Base-by-base conservation (phyloP, 2,329 filamentous ascomycete species). In the Nectriaceae sp. region DNA sequence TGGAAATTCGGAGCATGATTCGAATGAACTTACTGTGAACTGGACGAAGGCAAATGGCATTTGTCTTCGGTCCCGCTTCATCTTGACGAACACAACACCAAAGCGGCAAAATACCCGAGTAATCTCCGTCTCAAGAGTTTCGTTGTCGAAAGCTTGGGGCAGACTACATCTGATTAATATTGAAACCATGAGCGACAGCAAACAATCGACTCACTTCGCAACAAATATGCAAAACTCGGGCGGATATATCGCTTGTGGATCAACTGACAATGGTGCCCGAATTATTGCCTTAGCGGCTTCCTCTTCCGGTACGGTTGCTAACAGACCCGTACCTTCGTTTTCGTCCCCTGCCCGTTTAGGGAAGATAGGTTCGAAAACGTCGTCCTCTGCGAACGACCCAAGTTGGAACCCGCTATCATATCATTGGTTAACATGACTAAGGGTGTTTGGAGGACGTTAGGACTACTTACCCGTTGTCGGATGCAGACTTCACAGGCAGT, bases 31-130 rank as follows among this genome's bases (percentile, higher is more conserved):
- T 61, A 84, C 83, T 2, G 79, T 84, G 58, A 74, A 87, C 57
- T 87, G 84, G 19, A 76, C 77, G 55, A 87, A 87, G 0, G 82
- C 83, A 59, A 82, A 84, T 0, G 84, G 84, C 79, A 86, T 84
- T 33, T 78, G 72, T 13, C 66, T 66, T 11, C 49, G 52, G 56
- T 86, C 83, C 16, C 83, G 78, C 31, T 81, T 79, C 49, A 87
- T 83, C 70, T 87, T 86, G 53, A 85, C 77, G 52, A 75, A 86
- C 20, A 83, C 79, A 0, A 70, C 72, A 5, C 84, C 84, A 56
- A 72, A 85, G 15, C 70, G 61, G 16, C 71, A 68, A 62, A 87
- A 86, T 16, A 70, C 65, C 5, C 72, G 67, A 3, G 75, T 79
- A 3, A 87, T 74, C 33, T 75, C 78, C 5, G 69, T 67, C 49